Base-by-base conservation (phyloP, 1,139 yeast species). In the Kurtzmaniella quercitrusa region DNA sequence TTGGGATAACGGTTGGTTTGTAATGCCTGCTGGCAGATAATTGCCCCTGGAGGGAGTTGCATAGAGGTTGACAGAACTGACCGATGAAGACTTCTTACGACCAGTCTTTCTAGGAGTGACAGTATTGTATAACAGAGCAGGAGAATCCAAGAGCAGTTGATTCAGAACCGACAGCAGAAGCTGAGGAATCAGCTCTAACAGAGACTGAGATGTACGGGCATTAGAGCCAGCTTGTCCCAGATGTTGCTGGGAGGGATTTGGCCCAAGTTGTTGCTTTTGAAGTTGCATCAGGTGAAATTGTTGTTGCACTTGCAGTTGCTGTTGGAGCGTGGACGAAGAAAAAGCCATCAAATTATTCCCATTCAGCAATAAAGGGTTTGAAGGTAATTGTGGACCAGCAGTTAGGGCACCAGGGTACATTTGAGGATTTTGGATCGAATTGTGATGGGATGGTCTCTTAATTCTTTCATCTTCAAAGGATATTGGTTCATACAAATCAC, bases 91-190 rank as follows among this genome's bases (percentile, higher is more conserved):
- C 48, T 66, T 66, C 40, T 63, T 62, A 44, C 72, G 56, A 12
- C 61, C 61, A 10, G 50, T 44, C 43, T 64, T 55, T 16, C 66
- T 50, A 4, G 72, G 72, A 9, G 74, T 65, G 37, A 63, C 56
- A 34, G 54, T 51, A 27, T 46, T 44, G 19, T 43, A 43, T 16
- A 52, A 46, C 3, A 65, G 59, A 18, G 56, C 56, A 1, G 73
- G 70, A 17, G 66, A 60, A 44, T 65, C 72, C 42, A 58, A 53
- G 18, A 69, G 48, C 54, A 73, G 60, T 50, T 71, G 65, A 57
- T 64, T 59, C 50, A 74, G 60, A 41, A 60, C 50, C 50, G 73
- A 58, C 48, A 67, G 60, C 47, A 65, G 57, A 42, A 70, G 59
- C 44, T 66, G 63, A 12, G 75, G 77, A 29, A 64, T 57, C 38